Evolutionary conservation across 108 stramenopile genomes (phyloP).

Genomic region (Cyclotella sp.): DNA sequence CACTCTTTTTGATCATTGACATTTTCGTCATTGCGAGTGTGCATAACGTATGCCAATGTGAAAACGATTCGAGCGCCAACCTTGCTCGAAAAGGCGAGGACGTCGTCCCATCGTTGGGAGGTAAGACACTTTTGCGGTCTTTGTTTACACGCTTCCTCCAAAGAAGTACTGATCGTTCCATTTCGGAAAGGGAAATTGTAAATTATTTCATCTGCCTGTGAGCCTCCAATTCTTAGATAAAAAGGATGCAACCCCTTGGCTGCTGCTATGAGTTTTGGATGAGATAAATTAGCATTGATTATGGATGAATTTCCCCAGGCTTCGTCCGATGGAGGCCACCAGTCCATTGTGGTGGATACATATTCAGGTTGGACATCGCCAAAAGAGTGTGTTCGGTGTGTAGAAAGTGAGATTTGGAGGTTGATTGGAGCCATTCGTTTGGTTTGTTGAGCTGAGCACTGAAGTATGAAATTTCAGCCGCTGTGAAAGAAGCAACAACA

Average conservation of each 20-base stretch:
- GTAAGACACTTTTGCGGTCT: slow-evolving; percentile 33
- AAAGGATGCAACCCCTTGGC: slow-evolving; percentile 25
- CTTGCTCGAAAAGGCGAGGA: slow-evolving; percentile 31
- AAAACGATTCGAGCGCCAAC: slow-evolving; percentile 40
- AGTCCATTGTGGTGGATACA: slow-evolving; percentile 39
- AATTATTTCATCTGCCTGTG: slow-evolving; percentile 34
- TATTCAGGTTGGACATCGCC: slow-evolving; percentile 35
- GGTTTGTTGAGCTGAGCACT: too few species aligned
- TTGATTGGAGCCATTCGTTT: background rate
- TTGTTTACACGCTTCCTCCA: slow-evolving; percentile 7
- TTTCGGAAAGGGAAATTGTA: slow-evolving; percentile 23
- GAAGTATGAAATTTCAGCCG: too few species aligned
- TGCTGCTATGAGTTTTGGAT: slow-evolving; percentile 25
- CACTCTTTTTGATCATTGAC: slow-evolving; percentile 35
- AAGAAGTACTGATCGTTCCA: background rate
- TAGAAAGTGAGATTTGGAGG: background rate
- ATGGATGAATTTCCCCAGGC: slow-evolving; percentile 37
- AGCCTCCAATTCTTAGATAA: slow-evolving; percentile 38
- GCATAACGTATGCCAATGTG: slow-evolving; percentile 37
- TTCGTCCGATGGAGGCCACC: slow-evolving; percentile 24
- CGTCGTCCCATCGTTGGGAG: slow-evolving; percentile 29
- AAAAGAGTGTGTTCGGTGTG: background rate
- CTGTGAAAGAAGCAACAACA: too few species aligned
- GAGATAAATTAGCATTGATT: slow-evolving; percentile 27
- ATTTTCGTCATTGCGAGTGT: slow-evolving; percentile 26